Conservation (phyloP, 2,329 filamentous ascomycete genomes). For the Ilyonectria destructans region DNA sequence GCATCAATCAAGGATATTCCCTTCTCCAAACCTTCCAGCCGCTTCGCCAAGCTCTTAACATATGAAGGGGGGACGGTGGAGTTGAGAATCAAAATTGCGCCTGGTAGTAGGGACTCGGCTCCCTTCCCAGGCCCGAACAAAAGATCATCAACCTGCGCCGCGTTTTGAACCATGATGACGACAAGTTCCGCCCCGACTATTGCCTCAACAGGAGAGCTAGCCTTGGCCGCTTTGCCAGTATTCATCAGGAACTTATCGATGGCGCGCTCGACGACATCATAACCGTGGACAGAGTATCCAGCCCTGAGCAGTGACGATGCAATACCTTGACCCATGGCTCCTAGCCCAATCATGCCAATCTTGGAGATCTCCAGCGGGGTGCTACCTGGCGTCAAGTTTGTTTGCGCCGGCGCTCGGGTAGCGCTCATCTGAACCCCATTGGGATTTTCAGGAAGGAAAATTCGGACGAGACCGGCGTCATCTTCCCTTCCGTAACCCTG, state of each 20-base stretch:
- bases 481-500: slow-evolving; percentile 50
- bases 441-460: slow-evolving; percentile 42
- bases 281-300: slow-evolving; percentile 54
- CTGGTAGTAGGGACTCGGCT: slow-evolving; percentile 45
- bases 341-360: slow-evolving; percentile 56
- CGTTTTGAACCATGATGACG: slow-evolving; percentile 57
- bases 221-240: slow-evolving; percentile 43
- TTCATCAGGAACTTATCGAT: slow-evolving; percentile 50
- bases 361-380: slow-evolving; percentile 49
- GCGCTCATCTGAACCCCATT: slow-evolving; percentile 39
- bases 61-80: slow-evolving; percentile 50
- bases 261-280: slow-evolving; percentile 52
- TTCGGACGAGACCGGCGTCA: slow-evolving; percentile 49
- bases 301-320: slow-evolving; percentile 53
- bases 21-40: slow-evolving; percentile 34
- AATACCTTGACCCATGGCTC: slow-evolving; percentile 59
- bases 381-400: slow-evolving; percentile 37
- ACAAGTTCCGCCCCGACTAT: slow-evolving; percentile 50
- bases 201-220: slow-evolving; percentile 49
- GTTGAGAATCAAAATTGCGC: slow-evolving; percentile 46
- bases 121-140: slow-evolving; percentile 53
- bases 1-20: slow-evolving; percentile 54
- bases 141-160: slow-evolving; percentile 52
- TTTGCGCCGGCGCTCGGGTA: slow-evolving; percentile 7
- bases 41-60: slow-evolving; percentile 27